phyloP scores from a whole-genome alignment of 2,329 filamentous ascomycete species.

The Ophiosphaerella korrae region DNA sequence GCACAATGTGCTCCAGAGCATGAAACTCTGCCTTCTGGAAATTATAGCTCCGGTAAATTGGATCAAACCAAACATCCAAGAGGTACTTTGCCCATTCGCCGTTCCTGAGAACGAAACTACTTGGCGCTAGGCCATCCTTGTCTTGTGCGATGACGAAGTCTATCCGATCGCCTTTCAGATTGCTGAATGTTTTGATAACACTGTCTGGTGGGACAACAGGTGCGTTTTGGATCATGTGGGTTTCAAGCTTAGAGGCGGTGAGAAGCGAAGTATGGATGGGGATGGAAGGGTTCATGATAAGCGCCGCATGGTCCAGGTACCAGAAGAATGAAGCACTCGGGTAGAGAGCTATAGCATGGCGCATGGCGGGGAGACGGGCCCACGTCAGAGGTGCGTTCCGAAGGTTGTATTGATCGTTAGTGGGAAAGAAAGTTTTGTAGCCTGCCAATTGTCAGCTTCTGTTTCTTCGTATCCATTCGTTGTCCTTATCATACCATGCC shows the following conservation, averaged over 20 bases:
- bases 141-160: slow-evolving; percentile 88
- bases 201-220: slow-evolving; percentile 93
- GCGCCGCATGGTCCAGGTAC: slow-evolving; percentile 81
- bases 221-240: slow-evolving; percentile 80
- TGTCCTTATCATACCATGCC: slow-evolving; percentile 68
- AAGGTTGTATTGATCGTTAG: slow-evolving; percentile 75
- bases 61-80: slow-evolving; percentile 94
- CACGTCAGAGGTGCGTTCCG: slow-evolving; percentile 64
- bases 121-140: slow-evolving; percentile 73
- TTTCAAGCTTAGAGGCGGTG: slow-evolving; percentile 68
- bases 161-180: slow-evolving; percentile 77
- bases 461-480: neutral
- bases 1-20: slow-evolving; percentile 71
- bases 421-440: slow-evolving; percentile 83
- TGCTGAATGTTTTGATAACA: slow-evolving; percentile 91
- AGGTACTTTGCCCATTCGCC: slow-evolving; percentile 94
- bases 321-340: slow-evolving; percentile 82
- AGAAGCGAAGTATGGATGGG: slow-evolving; percentile 75
- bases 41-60: slow-evolving; percentile 90
- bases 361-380: slow-evolving; percentile 81
- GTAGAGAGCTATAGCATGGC: slow-evolving; percentile 83
- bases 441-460: slow-evolving; percentile 57
- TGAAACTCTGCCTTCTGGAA: slow-evolving; percentile 95
- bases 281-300: slow-evolving; percentile 83
- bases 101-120: slow-evolving; percentile 79